phyloP scores from a whole-genome alignment of 176 grass and related monocot genomes.

The Metroxylon sagu region DNA sequence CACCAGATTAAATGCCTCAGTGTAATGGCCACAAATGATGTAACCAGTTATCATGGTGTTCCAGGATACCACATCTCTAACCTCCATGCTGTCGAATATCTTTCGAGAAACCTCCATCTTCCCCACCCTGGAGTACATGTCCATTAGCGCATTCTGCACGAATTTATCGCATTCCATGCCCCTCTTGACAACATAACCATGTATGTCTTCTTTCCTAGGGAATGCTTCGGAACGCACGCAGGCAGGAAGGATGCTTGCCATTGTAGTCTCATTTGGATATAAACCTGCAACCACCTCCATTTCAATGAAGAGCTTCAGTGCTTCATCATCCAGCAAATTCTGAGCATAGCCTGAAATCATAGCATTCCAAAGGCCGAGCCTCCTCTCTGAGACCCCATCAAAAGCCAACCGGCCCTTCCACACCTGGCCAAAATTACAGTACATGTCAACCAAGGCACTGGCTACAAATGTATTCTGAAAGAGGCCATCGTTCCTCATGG shows the following conservation, averaged over 20 bases:
- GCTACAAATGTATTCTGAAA: constrained; percentile 68
- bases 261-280: constrained; percentile 69
- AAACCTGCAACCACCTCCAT: constrained; percentile 52
- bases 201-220: constrained; percentile 58
- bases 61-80: constrained; percentile 73
- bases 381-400: constrained; percentile 31
- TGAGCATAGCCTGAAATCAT: constrained; percentile 88
- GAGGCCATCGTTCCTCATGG: constrained; percentile 44
- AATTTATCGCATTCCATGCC: constrained; percentile 69
- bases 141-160: constrained; percentile 97
- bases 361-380: constrained; percentile 82
- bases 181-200: constrained; percentile 78
- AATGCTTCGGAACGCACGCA: constrained; percentile 58
- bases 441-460: constrained; percentile 84
- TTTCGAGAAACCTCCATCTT: constrained; percentile 46
- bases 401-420: constrained; percentile 40
- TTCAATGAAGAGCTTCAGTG: constrained; percentile 48
- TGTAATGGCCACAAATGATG: constrained; percentile 35
- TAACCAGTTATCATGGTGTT: constrained; percentile 79
- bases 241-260: constrained; percentile 63
- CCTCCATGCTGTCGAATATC: constrained; percentile 51
- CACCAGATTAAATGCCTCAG: constrained; percentile 54
- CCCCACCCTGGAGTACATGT: constrained; percentile 81
- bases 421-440: constrained; percentile 55
- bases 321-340: constrained; percentile 62